These are phyloP conservation scores for Trichocladium antarcticum DNA, from an alignment of 495 filamentous ascomycete species.

Conservation along the genomic window DNA sequence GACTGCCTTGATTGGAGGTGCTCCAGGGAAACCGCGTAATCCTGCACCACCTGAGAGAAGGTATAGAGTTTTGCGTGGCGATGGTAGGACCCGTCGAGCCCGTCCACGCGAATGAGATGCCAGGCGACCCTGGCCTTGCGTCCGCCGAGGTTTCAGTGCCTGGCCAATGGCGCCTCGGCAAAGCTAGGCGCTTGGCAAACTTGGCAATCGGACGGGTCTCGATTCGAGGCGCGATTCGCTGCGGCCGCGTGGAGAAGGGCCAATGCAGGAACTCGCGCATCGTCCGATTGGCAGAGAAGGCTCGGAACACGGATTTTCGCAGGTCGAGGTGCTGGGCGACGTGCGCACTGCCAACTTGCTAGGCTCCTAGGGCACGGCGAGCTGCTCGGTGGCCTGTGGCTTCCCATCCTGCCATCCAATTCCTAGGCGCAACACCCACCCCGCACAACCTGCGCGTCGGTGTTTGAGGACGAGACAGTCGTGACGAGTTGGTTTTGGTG, in stretches of 20 bases:
- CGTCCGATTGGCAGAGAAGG: background rate
- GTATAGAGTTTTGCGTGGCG: background rate
- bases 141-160: conserved; percentile 1
- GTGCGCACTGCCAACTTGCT: too few relatives aligned
- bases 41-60: background rate
- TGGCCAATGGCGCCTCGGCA: background rate
- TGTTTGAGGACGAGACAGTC: background rate
- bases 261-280: conserved; percentile 1
- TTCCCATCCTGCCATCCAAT: too few relatives aligned
- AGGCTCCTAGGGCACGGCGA: too few relatives aligned
- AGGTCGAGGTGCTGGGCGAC: too few relatives aligned
- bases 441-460: background rate
- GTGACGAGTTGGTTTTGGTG: background rate
- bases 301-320: too few relatives aligned
- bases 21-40: too few relatives aligned
- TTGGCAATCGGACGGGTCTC: background rate
- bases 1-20: too few relatives aligned
- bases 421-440: too few relatives aligned
- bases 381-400: too few relatives aligned
- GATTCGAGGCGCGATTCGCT: background rate
- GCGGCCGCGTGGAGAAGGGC: background rate
- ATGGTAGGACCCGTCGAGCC: too few relatives aligned
- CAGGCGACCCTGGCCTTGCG: background rate
- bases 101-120: background rate
- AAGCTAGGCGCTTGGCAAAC: background rate